Evolutionary conservation across 2,329 filamentous ascomycete species (phyloP), one percentile per base, ranked within the genome.

Genomic region (Helminthosporium solani): DNA sequence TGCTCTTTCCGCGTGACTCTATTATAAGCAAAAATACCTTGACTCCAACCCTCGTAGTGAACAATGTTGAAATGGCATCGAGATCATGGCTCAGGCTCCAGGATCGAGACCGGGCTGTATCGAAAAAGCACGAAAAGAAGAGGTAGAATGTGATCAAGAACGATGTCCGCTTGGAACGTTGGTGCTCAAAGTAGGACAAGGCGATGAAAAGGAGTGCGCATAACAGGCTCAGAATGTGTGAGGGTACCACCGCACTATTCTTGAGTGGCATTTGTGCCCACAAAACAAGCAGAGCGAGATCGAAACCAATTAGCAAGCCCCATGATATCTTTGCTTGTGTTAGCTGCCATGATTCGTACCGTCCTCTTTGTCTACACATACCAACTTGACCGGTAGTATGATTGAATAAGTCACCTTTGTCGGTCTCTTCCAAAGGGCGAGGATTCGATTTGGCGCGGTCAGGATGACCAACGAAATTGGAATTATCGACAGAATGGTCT

Each of bases 111-210:
- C 71, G 72, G 3, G 72, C 72, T n/a, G 65, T 63, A 52, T 78
- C 76, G 37, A 79, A 73, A 7, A 77, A 40, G 8, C 74, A 50
- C 2, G 75, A 73, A 52, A 74, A 52, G 16, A 74, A 61, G 2
- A 80, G 71, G 53, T 77, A 80, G 25, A 70, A 39, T 40, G 73
- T 73, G 34, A 80, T 60, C n/a, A 78, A 49, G 27, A 73, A 68
- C 0, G 77, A 79, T 2, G 78, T 76, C 15, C 68, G 64, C 33
- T 74, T 61, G 4, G 72, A 72, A 25, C 70, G 70, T 15, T 64
- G 55, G 52, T 80, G 78, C 53, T 80, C 76, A 21, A 73, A 59
- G 55, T 72, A 74, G 1, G 77, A 78, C 25, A 77, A 61, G 11
- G 71, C 42, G 35, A 60, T 54, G 11, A 78, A 60, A 8, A 61